phyloP scores from a whole-genome alignment of 257 asterid genomes.

The Pogostemon cablin region DNA sequence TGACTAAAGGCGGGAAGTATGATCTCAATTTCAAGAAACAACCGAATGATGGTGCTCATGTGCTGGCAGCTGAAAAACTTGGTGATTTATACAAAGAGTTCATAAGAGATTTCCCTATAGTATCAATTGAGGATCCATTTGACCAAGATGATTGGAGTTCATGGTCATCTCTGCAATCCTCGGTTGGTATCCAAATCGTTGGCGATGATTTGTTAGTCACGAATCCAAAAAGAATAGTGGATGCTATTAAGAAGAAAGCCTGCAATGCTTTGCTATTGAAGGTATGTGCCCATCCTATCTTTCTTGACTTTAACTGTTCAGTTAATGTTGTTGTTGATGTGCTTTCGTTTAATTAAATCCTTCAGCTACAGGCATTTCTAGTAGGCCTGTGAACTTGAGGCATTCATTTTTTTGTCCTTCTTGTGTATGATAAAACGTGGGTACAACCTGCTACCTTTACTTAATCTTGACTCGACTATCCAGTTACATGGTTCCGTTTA shows the following conservation, averaged over 20 bases:
- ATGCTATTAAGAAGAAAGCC: constrained; percentile 86
- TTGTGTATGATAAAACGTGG: not conserved
- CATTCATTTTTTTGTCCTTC: not conserved
- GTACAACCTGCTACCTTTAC: not conserved
- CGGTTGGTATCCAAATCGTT: constrained; percentile 84
- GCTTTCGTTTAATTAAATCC: not conserved
- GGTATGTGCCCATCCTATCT: constrained; percentile 41
- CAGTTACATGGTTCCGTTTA: not conserved
- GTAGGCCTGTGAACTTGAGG: not conserved
- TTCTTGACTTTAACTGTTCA: not conserved
- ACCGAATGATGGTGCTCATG: constrained; percentile 95
- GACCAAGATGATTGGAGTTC: constrained; percentile 99
- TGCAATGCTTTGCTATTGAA: constrained; percentile 93
- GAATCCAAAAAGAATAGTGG: constrained; percentile 91
- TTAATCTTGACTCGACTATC: not conserved
- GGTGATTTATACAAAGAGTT: constrained; percentile 83
- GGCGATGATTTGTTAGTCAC: constrained; percentile 96
- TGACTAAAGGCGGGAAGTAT: constrained; percentile 78
- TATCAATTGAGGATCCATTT: constrained; percentile 96
- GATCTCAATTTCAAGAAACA: constrained; percentile 97
- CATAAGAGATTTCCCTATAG: constrained; percentile 87
- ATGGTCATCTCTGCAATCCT: constrained; percentile 86
- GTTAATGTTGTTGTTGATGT: not conserved
- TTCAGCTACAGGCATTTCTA: not conserved
- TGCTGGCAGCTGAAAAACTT: constrained; percentile 72